Conservation (phyloP, 441 rosid species). For the Gossypium laxum region DNA sequence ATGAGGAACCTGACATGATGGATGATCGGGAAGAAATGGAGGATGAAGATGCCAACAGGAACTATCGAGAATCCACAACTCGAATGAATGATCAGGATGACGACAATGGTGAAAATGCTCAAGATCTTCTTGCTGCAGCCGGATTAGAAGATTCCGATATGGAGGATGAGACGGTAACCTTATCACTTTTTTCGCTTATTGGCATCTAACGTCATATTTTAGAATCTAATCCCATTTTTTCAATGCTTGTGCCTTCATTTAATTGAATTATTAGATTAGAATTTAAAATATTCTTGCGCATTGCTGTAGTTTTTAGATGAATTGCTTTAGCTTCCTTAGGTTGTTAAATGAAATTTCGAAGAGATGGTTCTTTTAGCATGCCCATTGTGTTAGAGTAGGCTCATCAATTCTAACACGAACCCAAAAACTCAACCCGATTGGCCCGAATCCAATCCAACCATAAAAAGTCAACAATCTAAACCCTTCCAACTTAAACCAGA, state of each 20-base stretch:
- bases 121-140: constrained; percentile 80
- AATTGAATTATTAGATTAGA: neutral
- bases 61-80: constrained; percentile 36
- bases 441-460: too few species aligned
- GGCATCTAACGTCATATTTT: neutral
- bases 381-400: neutral
- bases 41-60: constrained; percentile 53
- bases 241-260: neutral
- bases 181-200: neutral
- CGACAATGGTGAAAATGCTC: constrained; percentile 58
- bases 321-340: neutral
- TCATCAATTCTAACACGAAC: too few species aligned
- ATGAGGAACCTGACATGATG: constrained; percentile 54
- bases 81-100: constrained; percentile 44
- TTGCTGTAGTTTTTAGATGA: neutral
- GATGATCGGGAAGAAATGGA: constrained; percentile 66
- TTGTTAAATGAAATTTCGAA: neutral
- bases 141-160: constrained; percentile 92
- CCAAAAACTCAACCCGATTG: too few species aligned
- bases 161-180: constrained; percentile 50
- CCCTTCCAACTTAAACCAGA: too few species aligned
- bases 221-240: neutral
- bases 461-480: too few species aligned
- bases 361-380: neutral
- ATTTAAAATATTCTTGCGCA: neutral